Evolutionary conservation across 2,329 filamentous ascomycete genomes (phyloP).

Genomic region (Neofusicoccum umdonicola): DNA sequence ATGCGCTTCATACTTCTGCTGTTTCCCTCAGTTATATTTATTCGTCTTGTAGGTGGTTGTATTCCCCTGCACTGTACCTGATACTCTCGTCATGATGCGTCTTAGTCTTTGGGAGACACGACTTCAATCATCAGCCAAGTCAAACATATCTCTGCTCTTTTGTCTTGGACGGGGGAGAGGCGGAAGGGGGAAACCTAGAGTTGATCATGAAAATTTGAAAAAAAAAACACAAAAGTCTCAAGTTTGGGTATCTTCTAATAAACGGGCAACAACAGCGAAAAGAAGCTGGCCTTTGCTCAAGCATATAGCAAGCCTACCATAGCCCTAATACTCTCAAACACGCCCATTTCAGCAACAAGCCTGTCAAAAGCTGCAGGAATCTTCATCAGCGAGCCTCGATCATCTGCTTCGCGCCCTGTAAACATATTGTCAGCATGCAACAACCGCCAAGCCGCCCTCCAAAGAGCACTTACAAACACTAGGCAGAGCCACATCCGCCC

Average conservation of each 20-base stretch:
- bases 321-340: constrained; percentile 57
- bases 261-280: neutral
- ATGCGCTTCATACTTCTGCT: too few species aligned
- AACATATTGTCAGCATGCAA: neutral
- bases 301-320: constrained; percentile 58
- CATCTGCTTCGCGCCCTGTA: constrained; percentile 57
- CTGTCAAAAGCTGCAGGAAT: constrained; percentile 61
- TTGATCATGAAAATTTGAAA: neutral
- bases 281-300: neutral
- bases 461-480: constrained; percentile 57
- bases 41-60: too few species aligned
- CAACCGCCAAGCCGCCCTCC: constrained; percentile 25
- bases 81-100: too few species aligned
- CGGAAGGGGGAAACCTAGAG: neutral
- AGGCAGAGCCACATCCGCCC: constrained; percentile 57
- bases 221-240: neutral
- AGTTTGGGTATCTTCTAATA: neutral
- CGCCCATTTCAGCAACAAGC: constrained; percentile 55
- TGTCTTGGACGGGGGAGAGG: too few species aligned
- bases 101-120: too few species aligned
- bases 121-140: too few species aligned
- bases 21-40: too few species aligned
- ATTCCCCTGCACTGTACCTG: too few species aligned
- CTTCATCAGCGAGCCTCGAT: constrained; percentile 54
- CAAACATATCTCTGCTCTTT: too few species aligned